Percentiles rank a stretch among this genome's conserved stretches.
phyloP scores from a whole-genome alignment of 2,329 filamentous ascomycete genomes.

The Verticillium zaregamsianum region DNA sequence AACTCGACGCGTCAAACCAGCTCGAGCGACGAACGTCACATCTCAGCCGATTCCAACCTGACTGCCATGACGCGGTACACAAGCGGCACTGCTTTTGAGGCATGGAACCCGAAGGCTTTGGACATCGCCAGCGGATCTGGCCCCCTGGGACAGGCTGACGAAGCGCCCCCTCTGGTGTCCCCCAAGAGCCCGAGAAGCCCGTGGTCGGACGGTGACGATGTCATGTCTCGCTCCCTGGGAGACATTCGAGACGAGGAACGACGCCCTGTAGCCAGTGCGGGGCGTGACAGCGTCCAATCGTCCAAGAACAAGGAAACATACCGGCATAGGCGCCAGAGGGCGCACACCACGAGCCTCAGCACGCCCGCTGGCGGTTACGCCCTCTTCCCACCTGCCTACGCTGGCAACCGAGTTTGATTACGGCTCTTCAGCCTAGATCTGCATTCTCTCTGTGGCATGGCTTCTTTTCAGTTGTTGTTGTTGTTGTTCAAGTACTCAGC shows the following conservation, averaged over 20 bases:
- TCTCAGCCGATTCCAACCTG: slow-evolving; percentile 48
- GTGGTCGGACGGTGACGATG: slow-evolving; percentile 10
- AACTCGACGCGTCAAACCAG: slow-evolving; percentile 41
- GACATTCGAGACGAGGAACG: slow-evolving; percentile 9
- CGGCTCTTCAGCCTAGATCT: not conserved
- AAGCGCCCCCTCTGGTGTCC: slow-evolving; percentile 10
- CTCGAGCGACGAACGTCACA: slow-evolving; percentile 46
- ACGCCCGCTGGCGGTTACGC: slow-evolving; percentile 41
- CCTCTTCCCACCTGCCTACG: slow-evolving; percentile 33
- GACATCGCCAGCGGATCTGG: slow-evolving; percentile 25
- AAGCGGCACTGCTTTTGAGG: slow-evolving; percentile 39
- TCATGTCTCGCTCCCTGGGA: slow-evolving; percentile 6
- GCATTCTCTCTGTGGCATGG: not conserved
- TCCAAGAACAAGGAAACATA: slow-evolving; percentile 24
- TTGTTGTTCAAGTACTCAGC: no score
- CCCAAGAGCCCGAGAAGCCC: slow-evolving; percentile 8
- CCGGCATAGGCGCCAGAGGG: slow-evolving; percentile 31
- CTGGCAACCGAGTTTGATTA: slow-evolving; percentile 25
- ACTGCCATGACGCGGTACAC: slow-evolving; percentile 52
- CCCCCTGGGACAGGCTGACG: slow-evolving; percentile 18
- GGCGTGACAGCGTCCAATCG: slow-evolving; percentile 20
- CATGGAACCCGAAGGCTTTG: slow-evolving; percentile 16
- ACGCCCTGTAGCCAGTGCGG: not conserved
- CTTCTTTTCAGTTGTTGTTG: no score
- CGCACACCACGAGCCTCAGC: slow-evolving; percentile 42